phyloP scores from a whole-genome alignment of 495 filamentous ascomycete genomes.

The Penicillium goetzii region DNA sequence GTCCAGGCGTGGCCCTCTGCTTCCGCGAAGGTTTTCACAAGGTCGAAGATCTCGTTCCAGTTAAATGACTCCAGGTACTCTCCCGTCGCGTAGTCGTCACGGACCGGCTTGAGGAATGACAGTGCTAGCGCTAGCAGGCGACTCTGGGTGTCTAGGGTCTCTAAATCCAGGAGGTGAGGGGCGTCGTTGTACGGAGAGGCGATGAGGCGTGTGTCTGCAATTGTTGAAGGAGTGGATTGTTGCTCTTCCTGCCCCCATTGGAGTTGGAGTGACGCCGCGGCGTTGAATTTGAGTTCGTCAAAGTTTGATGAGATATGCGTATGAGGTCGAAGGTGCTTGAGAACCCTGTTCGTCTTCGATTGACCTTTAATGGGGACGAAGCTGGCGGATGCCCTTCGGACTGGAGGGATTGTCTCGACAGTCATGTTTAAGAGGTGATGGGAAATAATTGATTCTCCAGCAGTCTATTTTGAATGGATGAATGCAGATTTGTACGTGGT shows the following conservation, averaged over 20 bases:
- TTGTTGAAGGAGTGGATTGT: slow-evolving; percentile 15
- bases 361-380: slow-evolving; percentile 1
- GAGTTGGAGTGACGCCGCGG: slow-evolving; percentile 41
- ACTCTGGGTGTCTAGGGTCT: slow-evolving; percentile 62
- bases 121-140: slow-evolving; percentile 73
- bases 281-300: slow-evolving; percentile 40
- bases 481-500: neutral
- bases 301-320: slow-evolving; percentile 39
- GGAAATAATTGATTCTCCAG: neutral
- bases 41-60: slow-evolving; percentile 64
- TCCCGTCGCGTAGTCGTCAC: slow-evolving; percentile 75
- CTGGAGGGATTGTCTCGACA: slow-evolving; percentile 7
- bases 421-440: slow-evolving; percentile 19
- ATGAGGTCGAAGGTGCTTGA: slow-evolving; percentile 32
- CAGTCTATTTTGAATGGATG: neutral
- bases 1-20: slow-evolving; percentile 61
- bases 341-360: neutral
- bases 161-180: slow-evolving; percentile 72
- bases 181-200: slow-evolving; percentile 73
- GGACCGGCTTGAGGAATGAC: slow-evolving; percentile 59
- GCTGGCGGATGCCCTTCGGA: slow-evolving; percentile 3
- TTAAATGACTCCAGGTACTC: slow-evolving; percentile 78
- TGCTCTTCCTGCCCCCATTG: slow-evolving; percentile 18
- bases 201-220: slow-evolving; percentile 49
- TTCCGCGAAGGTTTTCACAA: slow-evolving; percentile 48